Evolutionary conservation across 2,329 filamentous ascomycete genomes (phyloP), one percentile per base, ranked within the genome.

Genomic region (Xylariales sp.): DNA sequence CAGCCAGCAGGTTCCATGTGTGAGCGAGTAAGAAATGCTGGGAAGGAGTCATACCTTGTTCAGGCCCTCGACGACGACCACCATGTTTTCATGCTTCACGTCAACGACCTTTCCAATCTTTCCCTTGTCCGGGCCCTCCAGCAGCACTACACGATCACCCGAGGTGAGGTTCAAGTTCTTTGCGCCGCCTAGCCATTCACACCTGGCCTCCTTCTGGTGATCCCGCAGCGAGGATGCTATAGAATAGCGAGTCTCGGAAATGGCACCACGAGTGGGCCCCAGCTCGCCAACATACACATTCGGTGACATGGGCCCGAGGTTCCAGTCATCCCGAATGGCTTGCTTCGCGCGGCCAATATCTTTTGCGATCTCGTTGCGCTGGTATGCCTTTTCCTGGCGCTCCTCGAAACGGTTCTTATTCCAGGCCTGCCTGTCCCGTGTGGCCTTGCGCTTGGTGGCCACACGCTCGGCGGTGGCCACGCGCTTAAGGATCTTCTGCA

Each of bases 131-230:
- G 74, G 75, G 7, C 91, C 90, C 43, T 83, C 78, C 38, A 88
- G 65, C 41, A 97, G 66, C 37, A 91, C 86, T 21, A 96, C 89
- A 42, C 93, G 77, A 62, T 97, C 93, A 6, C 82, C 81, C 4
- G 65, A 55, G 17, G 72, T 75, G 41, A 90, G 66, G 48, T 80
- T 83, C 44, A 86, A 68, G 59, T 73, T 72, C 48, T 67, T 67
- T 21, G 61, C 48, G 24, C 70, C 71, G 30, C 76, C 74, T n/a
- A 72, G 72, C 76, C 76, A 81, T 20, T 61, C 68, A 44, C 66
- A 69, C 28, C 74, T 62, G 47, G 65, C 59, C 40, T 63, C 58
- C 19, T 63, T 43, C 38, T 72, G 34, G 49, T 48, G 61, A 55
- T 60, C 38, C 55, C 50, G 39, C 66, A 63, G 37, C 57, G 51